A percentile compares a stretch with the other conserved stretches of the same genome.
These are phyloP conservation scores for Senna tora DNA, from an alignment of 306 rosid species.

Conservation along the genomic window DNA sequence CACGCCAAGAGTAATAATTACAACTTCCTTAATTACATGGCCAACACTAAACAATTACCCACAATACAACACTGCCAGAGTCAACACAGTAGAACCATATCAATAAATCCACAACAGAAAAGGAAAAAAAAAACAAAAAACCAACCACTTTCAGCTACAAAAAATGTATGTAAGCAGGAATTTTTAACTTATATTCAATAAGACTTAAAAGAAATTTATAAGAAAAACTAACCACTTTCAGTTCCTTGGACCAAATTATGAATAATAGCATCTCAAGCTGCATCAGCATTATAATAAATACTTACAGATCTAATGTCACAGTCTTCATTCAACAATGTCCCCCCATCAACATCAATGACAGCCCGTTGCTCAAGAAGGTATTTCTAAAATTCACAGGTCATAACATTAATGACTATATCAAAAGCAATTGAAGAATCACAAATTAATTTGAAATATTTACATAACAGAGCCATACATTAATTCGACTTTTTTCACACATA, in stretches of 20 bases:
- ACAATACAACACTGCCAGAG: too few species aligned
- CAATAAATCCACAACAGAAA: too few species aligned
- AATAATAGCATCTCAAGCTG: slow-evolving; percentile 9
- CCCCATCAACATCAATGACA: slow-evolving; percentile 76
- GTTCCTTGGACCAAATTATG: not conserved
- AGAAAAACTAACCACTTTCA: slow-evolving; percentile 7
- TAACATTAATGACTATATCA: slow-evolving; percentile 14
- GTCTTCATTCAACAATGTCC: slow-evolving; percentile 87
- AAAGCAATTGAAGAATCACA: slow-evolving; percentile 27
- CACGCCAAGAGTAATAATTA: too few species aligned
- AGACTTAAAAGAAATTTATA: not conserved
- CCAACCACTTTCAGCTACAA: too few species aligned
- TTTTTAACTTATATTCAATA: not conserved
- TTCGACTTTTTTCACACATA: too few species aligned
- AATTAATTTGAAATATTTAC: slow-evolving; percentile 9
- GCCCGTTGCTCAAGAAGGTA: slow-evolving; percentile 93
- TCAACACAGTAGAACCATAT: too few species aligned
- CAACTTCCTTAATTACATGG: too few species aligned
- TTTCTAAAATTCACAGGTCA: slow-evolving; percentile 55
- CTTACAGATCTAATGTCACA: slow-evolving; percentile 91
- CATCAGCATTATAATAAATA: slow-evolving; percentile 34
- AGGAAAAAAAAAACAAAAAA: too few species aligned
- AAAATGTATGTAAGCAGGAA: not conserved
- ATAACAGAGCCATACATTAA: too few species aligned
- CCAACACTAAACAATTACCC: too few species aligned